phyloP scores from a whole-genome alignment of 495 filamentous ascomycete species.

The Penicillium bialowiezense region DNA sequence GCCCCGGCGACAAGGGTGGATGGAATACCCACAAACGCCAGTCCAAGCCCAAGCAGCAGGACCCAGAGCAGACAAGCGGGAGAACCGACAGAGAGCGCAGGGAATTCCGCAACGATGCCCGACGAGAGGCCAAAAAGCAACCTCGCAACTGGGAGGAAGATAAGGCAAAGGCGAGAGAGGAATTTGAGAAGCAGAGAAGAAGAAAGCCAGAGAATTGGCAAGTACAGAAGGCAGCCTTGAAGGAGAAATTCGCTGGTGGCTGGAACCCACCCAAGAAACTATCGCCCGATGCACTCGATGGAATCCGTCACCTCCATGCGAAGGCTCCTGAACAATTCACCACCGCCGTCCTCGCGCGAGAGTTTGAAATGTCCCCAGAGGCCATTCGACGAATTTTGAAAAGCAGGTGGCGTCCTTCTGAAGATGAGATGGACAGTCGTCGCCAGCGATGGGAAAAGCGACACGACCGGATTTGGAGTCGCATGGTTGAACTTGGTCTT shows the following conservation, averaged over 20 bases:
- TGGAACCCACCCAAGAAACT: constrained; percentile 84
- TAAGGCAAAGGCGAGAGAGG: constrained; percentile 6
- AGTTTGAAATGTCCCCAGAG: constrained; percentile 84
- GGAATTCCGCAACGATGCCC: constrained; percentile 4
- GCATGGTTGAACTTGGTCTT: constrained; percentile 71
- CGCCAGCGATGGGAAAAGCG: constrained; percentile 73
- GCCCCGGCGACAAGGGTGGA: background rate
- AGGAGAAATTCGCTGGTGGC: constrained; percentile 68
- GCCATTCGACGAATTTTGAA: constrained; percentile 82
- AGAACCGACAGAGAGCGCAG: constrained; percentile 5
- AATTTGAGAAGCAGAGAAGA: constrained; percentile 21
- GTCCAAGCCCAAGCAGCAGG: background rate
- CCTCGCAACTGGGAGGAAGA: constrained; percentile 8
- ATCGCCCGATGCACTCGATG: constrained; percentile 85
- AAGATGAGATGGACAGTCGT: constrained; percentile 59
- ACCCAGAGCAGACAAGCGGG: background rate
- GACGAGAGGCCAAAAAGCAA: background rate
- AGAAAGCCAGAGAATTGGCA: constrained; percentile 60
- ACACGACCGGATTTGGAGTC: constrained; percentile 72
- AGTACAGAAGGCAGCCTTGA: constrained; percentile 64
- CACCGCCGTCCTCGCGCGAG: constrained; percentile 66
- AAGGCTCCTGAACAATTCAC: constrained; percentile 74
- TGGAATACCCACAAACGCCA: constrained; percentile 1
- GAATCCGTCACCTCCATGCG: constrained; percentile 74
- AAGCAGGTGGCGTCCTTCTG: constrained; percentile 73